Conservation (phyloP, 805 yeast species). For the Saccharomycopsis fodiens region DNA sequence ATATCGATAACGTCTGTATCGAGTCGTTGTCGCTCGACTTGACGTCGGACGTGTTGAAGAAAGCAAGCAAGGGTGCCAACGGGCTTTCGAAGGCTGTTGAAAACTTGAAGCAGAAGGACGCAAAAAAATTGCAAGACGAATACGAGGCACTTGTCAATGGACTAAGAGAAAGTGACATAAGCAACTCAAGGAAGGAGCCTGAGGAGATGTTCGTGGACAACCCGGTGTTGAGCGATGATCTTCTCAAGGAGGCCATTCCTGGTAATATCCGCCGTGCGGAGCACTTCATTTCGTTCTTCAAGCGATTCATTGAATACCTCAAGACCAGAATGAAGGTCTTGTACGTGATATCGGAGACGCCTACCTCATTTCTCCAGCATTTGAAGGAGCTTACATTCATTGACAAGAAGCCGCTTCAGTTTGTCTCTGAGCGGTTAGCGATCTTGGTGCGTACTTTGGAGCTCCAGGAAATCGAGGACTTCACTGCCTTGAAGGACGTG, state of each 20-base stretch:
- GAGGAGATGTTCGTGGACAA: conserved; percentile 73
- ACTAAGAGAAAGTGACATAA: conserved; percentile 68
- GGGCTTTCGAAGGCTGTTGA: conserved; percentile 75
- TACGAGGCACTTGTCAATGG: conserved; percentile 90
- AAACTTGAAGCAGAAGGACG: conserved; percentile 74
- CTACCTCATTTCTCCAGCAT: conserved; percentile 86
- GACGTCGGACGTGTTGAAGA: conserved; percentile 80
- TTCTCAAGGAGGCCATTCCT: conserved; percentile 88
- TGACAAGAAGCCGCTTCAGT: conserved; percentile 83
- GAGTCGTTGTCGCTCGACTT: conserved; percentile 88
- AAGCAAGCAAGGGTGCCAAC: conserved; percentile 83
- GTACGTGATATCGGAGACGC: conserved; percentile 97
- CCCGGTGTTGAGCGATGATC: conserved; percentile 80
- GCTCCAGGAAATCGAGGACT: conserved; percentile 82
- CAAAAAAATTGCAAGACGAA: conserved; percentile 79
- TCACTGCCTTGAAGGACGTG: conserved; percentile 85
- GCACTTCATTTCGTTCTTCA: conserved; percentile 88
- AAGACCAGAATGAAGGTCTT: conserved; percentile 96
- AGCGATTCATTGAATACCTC: conserved; percentile 86
- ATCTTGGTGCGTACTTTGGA: conserved; percentile 85
- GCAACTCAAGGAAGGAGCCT: conserved; percentile 34
- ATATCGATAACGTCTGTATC: conserved; percentile 96
- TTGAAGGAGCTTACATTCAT: conserved; percentile 88
- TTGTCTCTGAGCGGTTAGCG: conserved; percentile 87
- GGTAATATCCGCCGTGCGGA: conserved; percentile 97